Evolutionary conservation across 208 protist genomes (phyloP).

Genomic region (Balamuthia mandrillaris): DNA sequence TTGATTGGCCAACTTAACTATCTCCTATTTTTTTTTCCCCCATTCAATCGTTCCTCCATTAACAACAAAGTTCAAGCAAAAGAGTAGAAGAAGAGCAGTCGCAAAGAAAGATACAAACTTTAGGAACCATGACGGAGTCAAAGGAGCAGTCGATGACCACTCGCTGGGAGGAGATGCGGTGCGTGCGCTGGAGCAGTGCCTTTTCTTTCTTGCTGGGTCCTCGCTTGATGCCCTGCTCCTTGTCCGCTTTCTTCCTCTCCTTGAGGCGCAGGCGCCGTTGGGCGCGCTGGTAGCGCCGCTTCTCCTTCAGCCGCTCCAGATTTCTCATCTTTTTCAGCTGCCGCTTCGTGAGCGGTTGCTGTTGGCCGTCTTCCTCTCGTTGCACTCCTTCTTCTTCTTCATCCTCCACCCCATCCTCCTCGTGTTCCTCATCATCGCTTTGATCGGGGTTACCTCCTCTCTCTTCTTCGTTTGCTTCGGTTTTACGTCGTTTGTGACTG

Average conservation of each 20-base stretch:
- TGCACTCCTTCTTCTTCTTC: too few relatives aligned
- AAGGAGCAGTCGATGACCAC: constrained; percentile 31
- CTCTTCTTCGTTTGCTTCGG: too few relatives aligned
- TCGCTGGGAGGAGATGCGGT: not conserved
- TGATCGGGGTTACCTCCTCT: too few relatives aligned
- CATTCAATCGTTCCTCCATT: not conserved
- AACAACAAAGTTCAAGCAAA: not conserved
- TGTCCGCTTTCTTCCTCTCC: constrained; percentile 2
- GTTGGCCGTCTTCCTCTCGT: too few relatives aligned
- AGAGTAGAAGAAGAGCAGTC: not conserved
- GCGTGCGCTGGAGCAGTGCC: not conserved
- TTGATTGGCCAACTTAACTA: constrained; percentile 1
- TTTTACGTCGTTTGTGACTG: too few relatives aligned
- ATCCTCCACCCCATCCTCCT: too few relatives aligned
- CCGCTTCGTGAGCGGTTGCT: too few relatives aligned
- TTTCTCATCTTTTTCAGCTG: not conserved
- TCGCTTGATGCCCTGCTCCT: not conserved
- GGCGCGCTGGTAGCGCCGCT: not conserved
- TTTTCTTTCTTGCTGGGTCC: constrained; percentile 21
- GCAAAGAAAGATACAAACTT: not conserved
- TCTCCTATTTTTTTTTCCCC: not conserved
- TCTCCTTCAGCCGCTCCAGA: not conserved
- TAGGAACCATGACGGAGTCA: not conserved
- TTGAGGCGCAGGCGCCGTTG: not conserved
- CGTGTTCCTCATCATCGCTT: too few relatives aligned